Percentiles rank a stretch among this genome's conserved stretches.
Evolutionary conservation across 1,284 basidiomycete genomes (phyloP).

Genomic region (Coniferiporia weirii): DNA sequence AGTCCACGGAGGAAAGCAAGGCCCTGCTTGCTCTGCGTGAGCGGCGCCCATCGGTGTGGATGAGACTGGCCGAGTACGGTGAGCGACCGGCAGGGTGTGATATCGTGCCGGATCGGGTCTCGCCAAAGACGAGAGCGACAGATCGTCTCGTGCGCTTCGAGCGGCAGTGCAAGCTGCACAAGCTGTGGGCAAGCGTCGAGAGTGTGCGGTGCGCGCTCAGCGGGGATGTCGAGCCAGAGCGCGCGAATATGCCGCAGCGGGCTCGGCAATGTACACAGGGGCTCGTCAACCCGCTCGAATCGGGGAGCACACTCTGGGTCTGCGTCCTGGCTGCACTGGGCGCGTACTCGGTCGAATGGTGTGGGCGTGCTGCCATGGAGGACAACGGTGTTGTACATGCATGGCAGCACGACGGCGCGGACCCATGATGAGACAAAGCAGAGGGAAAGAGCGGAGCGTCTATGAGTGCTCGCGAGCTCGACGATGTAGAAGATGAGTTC

Average conservation of each 20-base stretch:
- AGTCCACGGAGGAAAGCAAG: constrained; percentile 14
- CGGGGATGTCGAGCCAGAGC: constrained; percentile 16
- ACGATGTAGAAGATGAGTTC: constrained; percentile 18
- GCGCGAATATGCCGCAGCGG: constrained; percentile 13
- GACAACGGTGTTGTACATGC: constrained; percentile 15
- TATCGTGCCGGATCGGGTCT: background rate
- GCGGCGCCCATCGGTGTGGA: constrained; percentile 16
- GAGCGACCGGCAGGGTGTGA: constrained; percentile 15
- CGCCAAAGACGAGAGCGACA: constrained; percentile 1
- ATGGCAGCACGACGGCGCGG: constrained; percentile 12
- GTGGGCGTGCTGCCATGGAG: constrained; percentile 10
- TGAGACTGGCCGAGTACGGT: constrained; percentile 19
- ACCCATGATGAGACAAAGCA: constrained; percentile 18
- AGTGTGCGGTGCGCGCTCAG: constrained; percentile 9
- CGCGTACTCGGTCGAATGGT: background rate
- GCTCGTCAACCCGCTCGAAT: background rate
- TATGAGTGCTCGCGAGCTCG: constrained; percentile 11
- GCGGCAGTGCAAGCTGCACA: constrained; percentile 12
- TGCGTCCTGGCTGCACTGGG: background rate
- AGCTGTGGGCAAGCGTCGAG: constrained; percentile 17
- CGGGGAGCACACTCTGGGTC: background rate
- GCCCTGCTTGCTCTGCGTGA: constrained; percentile 12
- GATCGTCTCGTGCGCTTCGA: constrained; percentile 16
- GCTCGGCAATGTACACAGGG: background rate
- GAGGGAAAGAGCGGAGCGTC: constrained; percentile 12